These are phyloP conservation scores for Suhomyces coccinellae DNA, from an alignment of 1,139 yeast species.

Conservation along the genomic window DNA sequence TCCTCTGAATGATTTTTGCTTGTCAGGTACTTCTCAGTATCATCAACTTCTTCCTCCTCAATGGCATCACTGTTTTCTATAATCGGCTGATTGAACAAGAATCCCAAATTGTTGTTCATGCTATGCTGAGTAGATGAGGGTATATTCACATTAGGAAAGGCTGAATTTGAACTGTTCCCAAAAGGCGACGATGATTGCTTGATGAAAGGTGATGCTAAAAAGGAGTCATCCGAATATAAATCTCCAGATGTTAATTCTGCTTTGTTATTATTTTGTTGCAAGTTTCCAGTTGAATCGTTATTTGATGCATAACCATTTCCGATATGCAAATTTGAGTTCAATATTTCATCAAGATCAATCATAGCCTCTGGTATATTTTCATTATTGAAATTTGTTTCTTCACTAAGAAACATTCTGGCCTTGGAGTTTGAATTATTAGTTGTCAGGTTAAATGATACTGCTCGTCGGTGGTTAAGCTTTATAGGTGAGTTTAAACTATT, in stretches of 20 bases:
- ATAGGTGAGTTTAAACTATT: constrained; percentile 40
- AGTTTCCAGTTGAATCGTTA: constrained; percentile 10
- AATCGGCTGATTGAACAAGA: constrained; percentile 33
- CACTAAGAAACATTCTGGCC: constrained; percentile 34
- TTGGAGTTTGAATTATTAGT: constrained; percentile 17
- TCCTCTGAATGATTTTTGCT: constrained; percentile 22
- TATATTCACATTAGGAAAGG: too few relatives aligned
- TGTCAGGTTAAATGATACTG: constrained; percentile 20
- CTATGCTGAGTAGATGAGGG: constrained; percentile 9
- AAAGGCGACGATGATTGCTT: constrained; percentile 26
- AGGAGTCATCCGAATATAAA: constrained; percentile 29
- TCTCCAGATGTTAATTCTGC: constrained; percentile 51
- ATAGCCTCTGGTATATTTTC: constrained; percentile 60
- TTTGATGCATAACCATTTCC: constrained; percentile 19
- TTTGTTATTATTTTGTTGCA: constrained; percentile 27
- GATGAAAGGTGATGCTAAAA: constrained; percentile 36
- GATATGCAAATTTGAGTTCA: constrained; percentile 41
- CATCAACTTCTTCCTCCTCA: constrained; percentile 24
- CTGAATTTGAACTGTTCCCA: constrained; percentile 9
- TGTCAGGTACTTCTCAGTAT: background rate
- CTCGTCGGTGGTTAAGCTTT: constrained; percentile 27
- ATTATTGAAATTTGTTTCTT: constrained; percentile 31
- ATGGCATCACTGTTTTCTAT: constrained; percentile 30
- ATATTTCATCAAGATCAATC: constrained; percentile 62
- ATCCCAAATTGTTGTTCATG: background rate